Percentiles rank a stretch among this genome's conserved stretches.
phyloP scores from a whole-genome alignment of 2,329 filamentous ascomycete genomes.

The Aspergillus cejpii region DNA sequence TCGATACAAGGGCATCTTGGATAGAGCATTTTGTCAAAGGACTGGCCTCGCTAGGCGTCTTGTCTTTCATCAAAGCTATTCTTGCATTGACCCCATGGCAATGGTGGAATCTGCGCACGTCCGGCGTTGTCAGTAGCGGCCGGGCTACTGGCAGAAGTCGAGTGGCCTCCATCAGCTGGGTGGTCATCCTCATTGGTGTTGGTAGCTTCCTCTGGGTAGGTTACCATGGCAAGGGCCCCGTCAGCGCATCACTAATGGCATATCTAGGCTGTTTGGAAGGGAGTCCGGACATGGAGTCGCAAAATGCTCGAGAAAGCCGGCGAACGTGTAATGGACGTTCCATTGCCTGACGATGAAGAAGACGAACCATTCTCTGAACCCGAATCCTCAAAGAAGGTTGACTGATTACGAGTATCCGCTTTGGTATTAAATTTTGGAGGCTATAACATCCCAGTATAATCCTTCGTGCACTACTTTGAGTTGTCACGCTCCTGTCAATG shows the following conservation, averaged over 20 bases:
- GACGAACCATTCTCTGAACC: conserved; percentile 36
- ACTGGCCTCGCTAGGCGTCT: conserved; percentile 76
- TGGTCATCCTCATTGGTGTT: conserved; percentile 72
- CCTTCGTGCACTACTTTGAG: conserved; percentile 82
- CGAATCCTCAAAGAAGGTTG: conserved; percentile 23
- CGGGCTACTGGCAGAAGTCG: conserved; percentile 65
- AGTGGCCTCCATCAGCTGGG: conserved; percentile 69
- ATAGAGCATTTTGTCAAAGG: conserved; percentile 80
- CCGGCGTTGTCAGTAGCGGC: conserved; percentile 50
- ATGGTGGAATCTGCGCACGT: conserved; percentile 65
- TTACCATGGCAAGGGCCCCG: conserved; percentile 16
- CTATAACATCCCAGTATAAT: neutral
- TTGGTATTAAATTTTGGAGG: neutral
- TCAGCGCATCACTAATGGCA: conserved; percentile 17
- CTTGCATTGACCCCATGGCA: conserved; percentile 67
- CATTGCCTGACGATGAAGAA: conserved; percentile 48
- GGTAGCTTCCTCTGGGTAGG: conserved; percentile 69
- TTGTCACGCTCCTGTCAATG: conserved; percentile 79
- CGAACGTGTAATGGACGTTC: conserved; percentile 73
- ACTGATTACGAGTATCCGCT: conserved; percentile 15
- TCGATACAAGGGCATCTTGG: conserved; percentile 59
- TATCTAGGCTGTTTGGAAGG: conserved; percentile 68
- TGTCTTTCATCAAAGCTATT: conserved; percentile 77
- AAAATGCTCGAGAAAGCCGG: conserved; percentile 68
- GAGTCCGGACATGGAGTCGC: conserved; percentile 65